Evolutionary conservation across 257 asterid genomes (phyloP).

Genomic region (Ocimum tenuiflorum): DNA sequence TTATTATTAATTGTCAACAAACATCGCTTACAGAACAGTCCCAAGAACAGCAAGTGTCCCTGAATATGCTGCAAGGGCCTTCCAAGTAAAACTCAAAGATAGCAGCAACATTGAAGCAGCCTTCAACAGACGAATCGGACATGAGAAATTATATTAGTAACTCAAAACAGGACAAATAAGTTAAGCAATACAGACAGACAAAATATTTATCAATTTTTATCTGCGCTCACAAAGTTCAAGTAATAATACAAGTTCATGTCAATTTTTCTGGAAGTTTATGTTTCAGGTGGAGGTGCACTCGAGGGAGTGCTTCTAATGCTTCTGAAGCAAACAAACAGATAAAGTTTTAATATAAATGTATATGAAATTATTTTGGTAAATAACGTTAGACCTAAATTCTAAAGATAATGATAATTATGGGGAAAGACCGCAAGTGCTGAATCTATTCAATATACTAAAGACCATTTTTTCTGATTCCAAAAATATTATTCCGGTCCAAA

Average conservation of each 20-base stretch:
- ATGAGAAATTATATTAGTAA: background rate
- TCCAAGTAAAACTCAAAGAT: conserved; percentile 74
- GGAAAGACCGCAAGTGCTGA: background rate
- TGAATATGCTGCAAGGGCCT: conserved; percentile 67
- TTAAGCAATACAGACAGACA: background rate
- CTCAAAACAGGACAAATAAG: conserved; percentile 4
- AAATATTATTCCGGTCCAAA: background rate
- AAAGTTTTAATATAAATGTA: background rate
- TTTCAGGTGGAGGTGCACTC: background rate
- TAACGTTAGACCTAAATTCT: background rate
- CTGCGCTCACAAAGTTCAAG: background rate
- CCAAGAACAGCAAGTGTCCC: conserved; percentile 79
- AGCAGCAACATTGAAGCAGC: conserved; percentile 91
- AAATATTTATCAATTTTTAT: background rate
- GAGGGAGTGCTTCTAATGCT: background rate
- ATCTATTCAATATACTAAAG: background rate
- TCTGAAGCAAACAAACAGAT: background rate
- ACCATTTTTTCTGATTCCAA: background rate
- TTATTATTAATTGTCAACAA: conserved; percentile 7
- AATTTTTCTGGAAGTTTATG: background rate
- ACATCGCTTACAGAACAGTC: conserved; percentile 67
- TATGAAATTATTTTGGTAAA: background rate
- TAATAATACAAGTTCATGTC: background rate
- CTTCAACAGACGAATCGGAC: conserved; percentile 28
- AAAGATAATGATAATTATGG: background rate